phyloP scores from a whole-genome alignment of 371 early-diverging fungal genomes.

The Sporodiniella umbellata region DNA sequence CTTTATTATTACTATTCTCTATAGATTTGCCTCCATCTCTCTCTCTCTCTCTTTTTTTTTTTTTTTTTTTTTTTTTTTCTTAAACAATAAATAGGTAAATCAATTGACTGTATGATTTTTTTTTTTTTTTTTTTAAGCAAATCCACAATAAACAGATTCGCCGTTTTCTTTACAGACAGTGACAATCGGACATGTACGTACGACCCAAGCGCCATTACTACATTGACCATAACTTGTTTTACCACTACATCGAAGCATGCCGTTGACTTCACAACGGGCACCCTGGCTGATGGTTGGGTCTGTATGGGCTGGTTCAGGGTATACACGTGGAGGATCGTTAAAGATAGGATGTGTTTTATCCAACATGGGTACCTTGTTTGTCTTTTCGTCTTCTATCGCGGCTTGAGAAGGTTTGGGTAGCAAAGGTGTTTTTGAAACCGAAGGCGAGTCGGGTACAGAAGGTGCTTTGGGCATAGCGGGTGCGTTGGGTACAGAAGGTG shows the following conservation, averaged over 20 bases:
- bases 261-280: background rate
- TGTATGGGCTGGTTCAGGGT: background rate
- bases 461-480: too few relatives aligned
- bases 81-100: too few relatives aligned
- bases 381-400: background rate
- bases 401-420: too few relatives aligned
- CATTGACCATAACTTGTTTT: conserved; percentile 16
- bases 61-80: background rate
- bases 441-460: too few relatives aligned
- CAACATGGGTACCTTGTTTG: background rate
- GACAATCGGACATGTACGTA: conserved; percentile 5
- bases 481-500: too few relatives aligned
- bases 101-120: too few relatives aligned
- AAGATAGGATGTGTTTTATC: too few relatives aligned
- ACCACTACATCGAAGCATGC: conserved; percentile 6
- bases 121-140: conserved; percentile 4
- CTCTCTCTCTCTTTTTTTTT: background rate
- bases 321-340: too few relatives aligned
- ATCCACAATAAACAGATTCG: conserved; percentile 15
- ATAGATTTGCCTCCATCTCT: conserved; percentile 1
- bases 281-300: background rate
- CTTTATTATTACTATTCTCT: too few relatives aligned
- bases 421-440: too few relatives aligned
- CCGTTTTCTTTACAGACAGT: conserved; percentile 17
- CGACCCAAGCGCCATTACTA: conserved; percentile 6